phyloP scores from a whole-genome alignment of 805 yeast species.

The Zygotorulaspora sp. region DNA sequence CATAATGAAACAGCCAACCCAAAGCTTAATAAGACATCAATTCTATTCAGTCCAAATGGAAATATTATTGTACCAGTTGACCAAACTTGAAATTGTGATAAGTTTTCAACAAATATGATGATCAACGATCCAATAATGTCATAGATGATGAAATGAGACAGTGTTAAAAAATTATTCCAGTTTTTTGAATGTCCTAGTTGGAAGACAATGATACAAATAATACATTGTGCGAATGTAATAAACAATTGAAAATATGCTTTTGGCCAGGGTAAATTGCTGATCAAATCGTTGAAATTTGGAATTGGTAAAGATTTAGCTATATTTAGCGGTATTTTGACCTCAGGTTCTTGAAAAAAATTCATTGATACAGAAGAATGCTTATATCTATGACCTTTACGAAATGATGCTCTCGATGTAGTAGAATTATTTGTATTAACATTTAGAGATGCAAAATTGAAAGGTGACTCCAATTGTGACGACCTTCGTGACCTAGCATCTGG shows the following conservation, averaged over 20 bases:
- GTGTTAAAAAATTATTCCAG: conserved; percentile 60
- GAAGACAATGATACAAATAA: conserved; percentile 53
- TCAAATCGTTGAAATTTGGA: conserved; percentile 52
- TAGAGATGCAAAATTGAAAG: conserved; percentile 26
- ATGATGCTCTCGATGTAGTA: conserved; percentile 45
- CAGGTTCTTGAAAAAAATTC: conserved; percentile 93
- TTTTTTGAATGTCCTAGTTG: conserved; percentile 53
- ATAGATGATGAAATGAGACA: conserved; percentile 83
- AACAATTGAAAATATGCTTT: conserved; percentile 53
- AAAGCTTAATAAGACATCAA: conserved; percentile 83
- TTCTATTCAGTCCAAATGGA: conserved; percentile 92
- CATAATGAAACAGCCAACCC: conserved; percentile 78
- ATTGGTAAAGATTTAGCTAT: conserved; percentile 60
- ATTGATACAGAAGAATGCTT: conserved; percentile 95
- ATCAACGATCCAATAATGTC: conserved; percentile 76
- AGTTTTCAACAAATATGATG: conserved; percentile 65
- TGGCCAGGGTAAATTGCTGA: conserved; percentile 50
- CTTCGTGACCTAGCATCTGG: conserved; percentile 25
- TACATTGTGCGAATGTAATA: conserved; percentile 58
- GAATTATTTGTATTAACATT: conserved; percentile 9
- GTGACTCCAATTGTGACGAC: conserved; percentile 26
- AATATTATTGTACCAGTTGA: conserved; percentile 69
- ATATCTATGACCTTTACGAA: conserved; percentile 90
- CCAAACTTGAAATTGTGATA: conserved; percentile 95
- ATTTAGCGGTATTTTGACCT: conserved; percentile 65